Conservation (phyloP, 257 asterid species). For the Gentiana macrophylla region DNA sequence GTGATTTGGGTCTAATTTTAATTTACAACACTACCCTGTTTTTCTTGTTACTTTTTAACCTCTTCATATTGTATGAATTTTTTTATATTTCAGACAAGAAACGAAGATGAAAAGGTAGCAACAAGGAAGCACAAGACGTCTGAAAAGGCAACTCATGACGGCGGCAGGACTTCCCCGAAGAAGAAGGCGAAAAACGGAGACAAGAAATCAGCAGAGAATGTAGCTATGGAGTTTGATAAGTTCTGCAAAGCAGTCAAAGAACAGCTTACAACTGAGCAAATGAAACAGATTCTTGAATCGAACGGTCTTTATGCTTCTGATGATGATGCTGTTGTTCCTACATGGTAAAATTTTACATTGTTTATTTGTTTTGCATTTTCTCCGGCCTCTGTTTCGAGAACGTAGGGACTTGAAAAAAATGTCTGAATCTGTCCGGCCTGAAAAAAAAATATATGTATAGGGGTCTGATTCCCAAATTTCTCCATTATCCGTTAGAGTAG, state of each 20-base stretch:
- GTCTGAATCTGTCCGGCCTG: too few species aligned
- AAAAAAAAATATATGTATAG: too few species aligned
- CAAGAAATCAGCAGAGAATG: constrained; percentile 25
- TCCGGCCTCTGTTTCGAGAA: too few species aligned
- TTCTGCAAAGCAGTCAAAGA: constrained; percentile 55
- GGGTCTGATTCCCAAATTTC: too few species aligned
- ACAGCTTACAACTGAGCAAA: constrained; percentile 57
- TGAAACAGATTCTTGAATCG: constrained; percentile 64
- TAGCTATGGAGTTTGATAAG: constrained; percentile 43
- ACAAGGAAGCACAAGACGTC: constrained; percentile 82
- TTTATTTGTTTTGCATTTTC: too few species aligned
- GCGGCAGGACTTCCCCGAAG: constrained; percentile 39
- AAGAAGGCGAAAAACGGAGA: constrained; percentile 39
- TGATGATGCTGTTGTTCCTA: constrained; percentile 77
- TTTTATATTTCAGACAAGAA: constrained; percentile 1
- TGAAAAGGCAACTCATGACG: constrained; percentile 20
- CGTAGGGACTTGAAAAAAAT: too few species aligned
- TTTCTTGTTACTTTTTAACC: too few species aligned
- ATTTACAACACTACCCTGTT: too few species aligned
- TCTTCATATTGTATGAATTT: too few species aligned
- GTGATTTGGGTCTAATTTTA: too few species aligned
- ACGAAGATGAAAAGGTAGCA: constrained; percentile 42
- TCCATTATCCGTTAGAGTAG: too few species aligned
- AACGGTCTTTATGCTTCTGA: constrained; percentile 47
- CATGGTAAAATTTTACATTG: constrained; percentile 35